These are phyloP conservation scores for Saccharomyces pastorianus DNA, from an alignment of 1,139 yeast genomes.

Conservation along the genomic window DNA sequence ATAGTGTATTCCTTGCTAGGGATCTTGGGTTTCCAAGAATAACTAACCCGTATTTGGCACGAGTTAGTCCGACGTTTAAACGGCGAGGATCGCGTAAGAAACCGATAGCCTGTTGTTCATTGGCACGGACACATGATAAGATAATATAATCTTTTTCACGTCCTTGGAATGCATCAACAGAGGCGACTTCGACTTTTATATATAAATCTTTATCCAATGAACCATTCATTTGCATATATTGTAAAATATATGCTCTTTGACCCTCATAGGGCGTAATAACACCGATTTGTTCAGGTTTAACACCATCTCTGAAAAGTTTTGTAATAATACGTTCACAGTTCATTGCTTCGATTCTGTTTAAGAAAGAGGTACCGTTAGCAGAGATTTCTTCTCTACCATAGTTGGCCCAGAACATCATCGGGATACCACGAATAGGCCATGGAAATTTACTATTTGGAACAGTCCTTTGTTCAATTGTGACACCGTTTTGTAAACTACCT, in stretches of 20 bases:
- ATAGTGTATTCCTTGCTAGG: slow-evolving; percentile 58
- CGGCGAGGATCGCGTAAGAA: slow-evolving; percentile 85
- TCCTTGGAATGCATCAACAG: slow-evolving; percentile 95
- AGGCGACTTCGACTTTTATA: slow-evolving; percentile 73
- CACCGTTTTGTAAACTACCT: slow-evolving; percentile 88
- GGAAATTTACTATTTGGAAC: slow-evolving; percentile 58
- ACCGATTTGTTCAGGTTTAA: slow-evolving; percentile 76
- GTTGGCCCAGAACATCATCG: slow-evolving; percentile 95
- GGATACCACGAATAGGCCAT: slow-evolving; percentile 77
- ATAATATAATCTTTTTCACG: slow-evolving; percentile 89
- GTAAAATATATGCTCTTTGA: slow-evolving; percentile 75
- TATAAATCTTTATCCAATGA: slow-evolving; percentile 60
- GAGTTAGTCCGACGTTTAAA: slow-evolving; percentile 83
- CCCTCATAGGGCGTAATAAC: slow-evolving; percentile 94
- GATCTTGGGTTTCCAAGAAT: slow-evolving; percentile 82
- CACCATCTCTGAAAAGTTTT: slow-evolving; percentile 69
- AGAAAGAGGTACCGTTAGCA: slow-evolving; percentile 71
- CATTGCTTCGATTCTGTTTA: slow-evolving; percentile 87
- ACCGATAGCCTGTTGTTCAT: slow-evolving; percentile 75
- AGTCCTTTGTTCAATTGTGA: slow-evolving; percentile 62
- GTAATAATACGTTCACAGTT: slow-evolving; percentile 78
- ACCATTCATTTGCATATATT: slow-evolving; percentile 70
- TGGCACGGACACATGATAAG: slow-evolving; percentile 85
- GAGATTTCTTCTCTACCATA: slow-evolving; percentile 86
- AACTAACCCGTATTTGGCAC: slow-evolving; percentile 81